These are phyloP conservation scores for Amaranthus hypochondriacus DNA, from an alignment of 148 eudicot species.

Conservation along the genomic window DNA sequence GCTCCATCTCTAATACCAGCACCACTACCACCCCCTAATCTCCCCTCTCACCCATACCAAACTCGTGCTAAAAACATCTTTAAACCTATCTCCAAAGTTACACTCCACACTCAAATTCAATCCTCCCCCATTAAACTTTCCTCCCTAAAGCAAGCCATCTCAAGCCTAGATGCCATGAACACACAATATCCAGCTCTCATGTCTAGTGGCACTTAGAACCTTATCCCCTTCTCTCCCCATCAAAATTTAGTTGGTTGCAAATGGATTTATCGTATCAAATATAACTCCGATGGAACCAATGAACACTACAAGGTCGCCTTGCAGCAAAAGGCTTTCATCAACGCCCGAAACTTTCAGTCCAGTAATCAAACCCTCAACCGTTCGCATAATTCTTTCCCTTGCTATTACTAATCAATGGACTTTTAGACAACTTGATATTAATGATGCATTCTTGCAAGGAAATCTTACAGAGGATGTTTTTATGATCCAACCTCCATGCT, in stretches of 20 bases:
- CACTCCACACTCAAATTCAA: background rate
- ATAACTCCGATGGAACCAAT: too few relatives aligned
- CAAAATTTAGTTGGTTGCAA: background rate
- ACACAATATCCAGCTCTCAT: background rate
- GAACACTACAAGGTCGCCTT: too few relatives aligned
- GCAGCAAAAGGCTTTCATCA: too few relatives aligned
- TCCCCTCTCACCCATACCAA: background rate
- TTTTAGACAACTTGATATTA: too few relatives aligned
- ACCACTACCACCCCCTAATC: background rate
- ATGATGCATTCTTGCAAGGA: too few relatives aligned
- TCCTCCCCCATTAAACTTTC: background rate
- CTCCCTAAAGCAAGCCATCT: too few relatives aligned
- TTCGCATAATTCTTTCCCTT: too few relatives aligned
- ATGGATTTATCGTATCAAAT: too few relatives aligned
- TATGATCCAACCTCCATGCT: background rate
- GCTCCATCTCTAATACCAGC: background rate
- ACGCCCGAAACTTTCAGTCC: too few relatives aligned
- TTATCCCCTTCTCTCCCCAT: background rate
- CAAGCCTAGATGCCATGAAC: background rate
- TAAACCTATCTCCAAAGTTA: background rate
- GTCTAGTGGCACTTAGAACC: background rate
- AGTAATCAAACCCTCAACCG: too few relatives aligned
- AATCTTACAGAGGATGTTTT: too few relatives aligned
- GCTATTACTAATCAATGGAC: too few relatives aligned
- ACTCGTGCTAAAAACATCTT: background rate